A percentile compares a stretch with the other conserved stretches of the same genome.
phyloP scores from a whole-genome alignment of 768 basidiomycete species.

The Amanita rubescens region DNA sequence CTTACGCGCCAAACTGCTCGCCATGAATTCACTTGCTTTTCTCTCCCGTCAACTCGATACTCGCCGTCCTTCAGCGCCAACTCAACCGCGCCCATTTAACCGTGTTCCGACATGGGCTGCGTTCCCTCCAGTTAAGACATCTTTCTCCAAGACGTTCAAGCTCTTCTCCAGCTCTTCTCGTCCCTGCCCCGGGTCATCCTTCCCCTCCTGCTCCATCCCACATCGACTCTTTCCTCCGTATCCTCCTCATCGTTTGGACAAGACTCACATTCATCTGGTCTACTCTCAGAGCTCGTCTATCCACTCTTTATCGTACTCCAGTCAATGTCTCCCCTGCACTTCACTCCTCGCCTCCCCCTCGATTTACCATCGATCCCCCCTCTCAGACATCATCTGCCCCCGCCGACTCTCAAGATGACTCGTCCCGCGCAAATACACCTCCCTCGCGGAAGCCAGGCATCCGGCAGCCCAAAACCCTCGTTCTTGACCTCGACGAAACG shows the following conservation, averaged over 20 bases:
- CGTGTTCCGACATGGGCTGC: slow-evolving; percentile 54
- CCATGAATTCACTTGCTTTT: slow-evolving; percentile 78
- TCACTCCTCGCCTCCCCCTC: background rate
- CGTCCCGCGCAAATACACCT: slow-evolving; percentile 44
- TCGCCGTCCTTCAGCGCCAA: slow-evolving; percentile 41
- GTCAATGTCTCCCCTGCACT: background rate
- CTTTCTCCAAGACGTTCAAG: slow-evolving; percentile 46
- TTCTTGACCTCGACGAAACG: slow-evolving; percentile 97
- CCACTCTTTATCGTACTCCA: background rate
- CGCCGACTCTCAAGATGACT: background rate
- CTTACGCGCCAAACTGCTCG: no score
- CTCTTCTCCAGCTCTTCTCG: slow-evolving; percentile 51
- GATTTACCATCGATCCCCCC: slow-evolving; percentile 2
- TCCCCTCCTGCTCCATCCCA: slow-evolving; percentile 12
- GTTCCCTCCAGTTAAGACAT: slow-evolving; percentile 39
- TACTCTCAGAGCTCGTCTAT: slow-evolving; percentile 25
- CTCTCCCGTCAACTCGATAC: slow-evolving; percentile 80
- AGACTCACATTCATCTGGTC: slow-evolving; percentile 56
- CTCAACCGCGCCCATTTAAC: slow-evolving; percentile 28
- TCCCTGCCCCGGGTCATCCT: slow-evolving; percentile 13
- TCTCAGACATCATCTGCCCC: background rate
- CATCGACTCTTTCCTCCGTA: slow-evolving; percentile 43
- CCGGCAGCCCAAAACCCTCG: slow-evolving; percentile 86
- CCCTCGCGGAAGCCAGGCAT: slow-evolving; percentile 60
- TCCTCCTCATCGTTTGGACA: slow-evolving; percentile 65